phyloP scores from a whole-genome alignment of 2,329 filamentous ascomycete species.

The Claviceps maximensis region DNA sequence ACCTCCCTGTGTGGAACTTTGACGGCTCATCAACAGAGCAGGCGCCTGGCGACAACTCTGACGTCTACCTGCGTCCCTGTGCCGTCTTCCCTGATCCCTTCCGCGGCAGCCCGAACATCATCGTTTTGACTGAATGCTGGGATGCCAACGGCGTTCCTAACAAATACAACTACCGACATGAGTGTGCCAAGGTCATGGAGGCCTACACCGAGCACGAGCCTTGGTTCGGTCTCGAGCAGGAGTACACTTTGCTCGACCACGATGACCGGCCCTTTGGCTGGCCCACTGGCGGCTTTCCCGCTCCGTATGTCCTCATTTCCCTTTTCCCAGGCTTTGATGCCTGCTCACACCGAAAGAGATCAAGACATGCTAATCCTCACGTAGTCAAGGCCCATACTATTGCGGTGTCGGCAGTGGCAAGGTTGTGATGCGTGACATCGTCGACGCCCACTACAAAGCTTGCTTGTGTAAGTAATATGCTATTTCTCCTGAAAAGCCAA shows the following conservation, averaged over 20 bases:
- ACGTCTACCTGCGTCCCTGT: slow-evolving; percentile 88
- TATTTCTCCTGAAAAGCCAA: too few species aligned
- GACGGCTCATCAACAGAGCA: slow-evolving; percentile 81
- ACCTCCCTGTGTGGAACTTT: slow-evolving; percentile 44
- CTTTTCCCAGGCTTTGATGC: neutral
- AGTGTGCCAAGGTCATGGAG: slow-evolving; percentile 82
- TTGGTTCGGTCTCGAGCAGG: slow-evolving; percentile 97
- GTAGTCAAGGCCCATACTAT: slow-evolving; percentile 30
- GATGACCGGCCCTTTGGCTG: slow-evolving; percentile 78
- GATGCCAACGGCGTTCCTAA: slow-evolving; percentile 89
- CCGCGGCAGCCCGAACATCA: slow-evolving; percentile 78
- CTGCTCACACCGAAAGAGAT: neutral
- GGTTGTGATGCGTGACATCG: slow-evolving; percentile 95
- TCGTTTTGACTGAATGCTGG: slow-evolving; percentile 92
- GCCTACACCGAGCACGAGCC: slow-evolving; percentile 69
- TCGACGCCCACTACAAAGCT: slow-evolving; percentile 52
- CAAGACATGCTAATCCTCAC: slow-evolving; percentile 4
- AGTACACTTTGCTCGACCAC: slow-evolving; percentile 71
- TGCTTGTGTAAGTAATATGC: slow-evolving; percentile 46
- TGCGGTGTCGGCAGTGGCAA: slow-evolving; percentile 95
- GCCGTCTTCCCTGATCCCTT: slow-evolving; percentile 88
- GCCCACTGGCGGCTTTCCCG: slow-evolving; percentile 63
- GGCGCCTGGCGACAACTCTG: slow-evolving; percentile 88
- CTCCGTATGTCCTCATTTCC: slow-evolving; percentile 40
- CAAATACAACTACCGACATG: slow-evolving; percentile 96